A percentile compares a stretch with the other conserved stretches of the same genome.
Conservation (phyloP, 2,329 filamentous ascomycete genomes). For the Phaeosphaeriaceae sp. region DNA sequence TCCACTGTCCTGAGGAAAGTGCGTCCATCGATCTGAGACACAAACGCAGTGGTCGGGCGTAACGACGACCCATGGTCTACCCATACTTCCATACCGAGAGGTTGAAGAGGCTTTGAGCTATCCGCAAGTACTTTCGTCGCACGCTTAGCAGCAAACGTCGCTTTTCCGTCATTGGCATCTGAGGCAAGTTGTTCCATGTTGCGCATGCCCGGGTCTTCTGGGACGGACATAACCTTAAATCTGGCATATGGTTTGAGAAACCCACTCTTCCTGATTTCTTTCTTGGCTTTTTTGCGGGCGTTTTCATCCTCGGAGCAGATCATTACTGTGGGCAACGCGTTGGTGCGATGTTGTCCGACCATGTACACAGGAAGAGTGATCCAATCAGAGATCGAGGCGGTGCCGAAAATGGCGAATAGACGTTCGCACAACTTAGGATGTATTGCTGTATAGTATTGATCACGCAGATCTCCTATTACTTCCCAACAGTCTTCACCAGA, state of each 20-base stretch:
- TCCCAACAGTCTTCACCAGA: not conserved
- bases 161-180: too few species aligned
- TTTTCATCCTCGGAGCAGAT: not conserved
- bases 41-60: conserved; percentile 4
- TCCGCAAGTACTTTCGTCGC: not conserved
- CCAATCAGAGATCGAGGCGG: not conserved
- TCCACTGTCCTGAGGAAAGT: too few species aligned
- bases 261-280: conserved; percentile 2
- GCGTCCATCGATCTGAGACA: too few species aligned
- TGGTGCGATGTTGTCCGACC: not conserved
- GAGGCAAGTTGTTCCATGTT: conserved; percentile 7
- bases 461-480: not conserved
- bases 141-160: not conserved
- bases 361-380: conserved; percentile 5
- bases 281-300: not conserved
- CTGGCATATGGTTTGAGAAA: not conserved
- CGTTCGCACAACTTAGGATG: too few species aligned
- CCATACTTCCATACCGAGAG: not conserved
- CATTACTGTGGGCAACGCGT: not conserved
- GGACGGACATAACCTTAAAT: conserved; percentile 1
- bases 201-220: conserved; percentile 8
- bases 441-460: not conserved
- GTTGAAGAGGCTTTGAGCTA: not conserved
- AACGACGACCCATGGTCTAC: not conserved
- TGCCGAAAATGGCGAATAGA: too few species aligned